Percentiles rank a stretch among this genome's conserved stretches.
Evolutionary conservation across 2,329 filamentous ascomycete species (phyloP).

Genomic region (Coniochaeta sp.): DNA sequence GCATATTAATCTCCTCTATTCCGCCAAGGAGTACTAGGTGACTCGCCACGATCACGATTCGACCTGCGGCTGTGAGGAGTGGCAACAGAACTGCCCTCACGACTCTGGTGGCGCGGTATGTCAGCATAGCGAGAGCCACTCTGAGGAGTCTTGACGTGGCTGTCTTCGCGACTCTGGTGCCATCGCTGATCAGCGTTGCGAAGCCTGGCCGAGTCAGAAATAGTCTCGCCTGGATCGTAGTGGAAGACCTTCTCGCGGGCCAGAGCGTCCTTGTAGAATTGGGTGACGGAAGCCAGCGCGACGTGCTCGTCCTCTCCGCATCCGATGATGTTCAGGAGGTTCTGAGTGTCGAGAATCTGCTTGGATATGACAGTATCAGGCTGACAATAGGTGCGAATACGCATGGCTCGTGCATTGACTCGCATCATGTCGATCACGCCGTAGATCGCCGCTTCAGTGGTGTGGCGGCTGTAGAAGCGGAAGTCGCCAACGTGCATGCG

Average conservation of each 20-base stretch:
- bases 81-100: not conserved
- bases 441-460: constrained; percentile 30
- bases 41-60: not conserved
- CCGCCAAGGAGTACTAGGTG: not conserved
- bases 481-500: constrained; percentile 42
- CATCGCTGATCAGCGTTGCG: not conserved
- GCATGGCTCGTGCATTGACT: constrained; percentile 42
- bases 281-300: constrained; percentile 39
- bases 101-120: not conserved
- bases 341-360: constrained; percentile 46
- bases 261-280: constrained; percentile 46
- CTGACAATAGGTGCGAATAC: constrained; percentile 48
- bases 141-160: not conserved
- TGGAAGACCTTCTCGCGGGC: constrained; percentile 32
- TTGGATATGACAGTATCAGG: constrained; percentile 51
- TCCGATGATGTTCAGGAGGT: constrained; percentile 41
- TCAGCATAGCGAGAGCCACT: not conserved
- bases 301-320: constrained; percentile 33
- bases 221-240: not conserved
- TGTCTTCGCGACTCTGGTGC: not conserved
- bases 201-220: not conserved
- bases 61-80: not conserved
- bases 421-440: constrained; percentile 45
- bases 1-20: not conserved
- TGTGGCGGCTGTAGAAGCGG: constrained; percentile 42